A percentile compares a stretch with the other conserved stretches of the same genome.
Evolutionary conservation across 1,139 yeast species (phyloP).

Genomic region (Geotrichum australiense): DNA sequence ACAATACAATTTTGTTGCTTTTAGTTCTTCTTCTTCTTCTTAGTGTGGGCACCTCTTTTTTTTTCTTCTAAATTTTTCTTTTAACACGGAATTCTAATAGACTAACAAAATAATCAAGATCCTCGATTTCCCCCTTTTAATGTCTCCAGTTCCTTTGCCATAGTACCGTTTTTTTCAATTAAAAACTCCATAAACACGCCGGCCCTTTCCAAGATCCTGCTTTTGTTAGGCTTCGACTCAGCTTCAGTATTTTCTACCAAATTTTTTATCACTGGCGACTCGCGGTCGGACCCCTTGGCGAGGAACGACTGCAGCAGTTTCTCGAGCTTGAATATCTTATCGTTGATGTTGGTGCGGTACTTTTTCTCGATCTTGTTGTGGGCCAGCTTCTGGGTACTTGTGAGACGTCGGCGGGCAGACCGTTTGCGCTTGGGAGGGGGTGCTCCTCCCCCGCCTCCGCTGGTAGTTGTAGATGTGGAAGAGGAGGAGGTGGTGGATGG

Average conservation of each 20-base stretch:
- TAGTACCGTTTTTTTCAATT: constrained; percentile 7
- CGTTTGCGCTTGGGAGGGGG: constrained; percentile 36
- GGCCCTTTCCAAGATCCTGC: constrained; percentile 13
- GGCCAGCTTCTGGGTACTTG: constrained; percentile 59
- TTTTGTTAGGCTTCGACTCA: constrained; percentile 11
- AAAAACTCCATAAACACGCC: constrained; percentile 12
- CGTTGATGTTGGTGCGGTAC: constrained; percentile 65
- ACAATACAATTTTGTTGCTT: too few relatives aligned
- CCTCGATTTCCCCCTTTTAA: too few relatives aligned
- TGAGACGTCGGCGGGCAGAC: constrained; percentile 51
- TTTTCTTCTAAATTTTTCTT: too few relatives aligned
- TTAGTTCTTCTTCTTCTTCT: too few relatives aligned
- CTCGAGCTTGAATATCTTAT: constrained; percentile 61
- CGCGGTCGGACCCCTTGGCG: constrained; percentile 37
- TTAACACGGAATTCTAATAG: too few relatives aligned
- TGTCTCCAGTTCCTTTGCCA: too few relatives aligned
- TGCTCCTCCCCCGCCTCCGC: not conserved
- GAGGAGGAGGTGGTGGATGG: constrained; percentile 4
- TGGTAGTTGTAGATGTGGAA: not conserved
- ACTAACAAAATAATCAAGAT: constrained; percentile 3
- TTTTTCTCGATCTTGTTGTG: constrained; percentile 66
- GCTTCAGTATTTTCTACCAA: not conserved
- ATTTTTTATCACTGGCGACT: too few relatives aligned
- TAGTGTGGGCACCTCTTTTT: too few relatives aligned
- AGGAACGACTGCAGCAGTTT: constrained; percentile 60